These are phyloP conservation scores for Viola odorata DNA, from an alignment of 345 rosid species.

Conservation along the genomic window DNA sequence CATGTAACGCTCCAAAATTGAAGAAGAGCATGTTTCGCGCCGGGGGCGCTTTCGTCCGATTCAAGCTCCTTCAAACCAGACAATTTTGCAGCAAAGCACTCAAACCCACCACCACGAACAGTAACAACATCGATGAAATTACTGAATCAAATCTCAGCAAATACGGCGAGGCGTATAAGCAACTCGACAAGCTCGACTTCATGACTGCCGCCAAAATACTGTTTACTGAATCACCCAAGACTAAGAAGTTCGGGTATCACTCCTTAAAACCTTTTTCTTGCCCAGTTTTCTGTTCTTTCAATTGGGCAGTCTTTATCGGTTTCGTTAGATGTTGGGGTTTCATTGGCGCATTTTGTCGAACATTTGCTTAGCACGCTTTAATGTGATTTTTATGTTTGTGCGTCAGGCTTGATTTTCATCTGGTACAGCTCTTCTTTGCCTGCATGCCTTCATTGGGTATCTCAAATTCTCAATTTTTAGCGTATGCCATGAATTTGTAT, in stretches of 20 bases:
- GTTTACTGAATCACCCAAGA: conserved; percentile 57
- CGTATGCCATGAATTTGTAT: conserved; percentile 7
- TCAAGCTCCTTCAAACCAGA: conserved; percentile 17
- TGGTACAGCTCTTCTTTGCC: conserved; percentile 86
- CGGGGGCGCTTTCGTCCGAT: conserved; percentile 27
- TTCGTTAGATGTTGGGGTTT: conserved; percentile 1
- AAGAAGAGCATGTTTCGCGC: conserved; percentile 40
- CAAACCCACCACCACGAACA: conserved; percentile 15
- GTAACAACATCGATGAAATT: conserved; percentile 22
- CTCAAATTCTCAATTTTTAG: conserved; percentile 11
- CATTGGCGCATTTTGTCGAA: conserved; percentile 31
- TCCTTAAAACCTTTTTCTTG: conserved; percentile 3
- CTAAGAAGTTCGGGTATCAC: conserved; percentile 71
- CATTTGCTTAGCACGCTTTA: conserved; percentile 2
- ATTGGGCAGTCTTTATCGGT: background rate
- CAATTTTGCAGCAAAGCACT: conserved; percentile 23
- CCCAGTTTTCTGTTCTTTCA: background rate
- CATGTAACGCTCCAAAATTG: background rate
- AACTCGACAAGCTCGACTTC: conserved; percentile 76
- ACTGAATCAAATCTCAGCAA: conserved; percentile 38
- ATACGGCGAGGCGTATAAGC: conserved; percentile 49
- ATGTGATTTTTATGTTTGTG: background rate
- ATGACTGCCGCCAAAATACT: conserved; percentile 68
- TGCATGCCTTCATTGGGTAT: conserved; percentile 94
- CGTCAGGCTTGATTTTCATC: conserved; percentile 82